Conservation (phyloP, 2,329 filamentous ascomycete genomes). For the Pseudogymnoascus sp. region DNA sequence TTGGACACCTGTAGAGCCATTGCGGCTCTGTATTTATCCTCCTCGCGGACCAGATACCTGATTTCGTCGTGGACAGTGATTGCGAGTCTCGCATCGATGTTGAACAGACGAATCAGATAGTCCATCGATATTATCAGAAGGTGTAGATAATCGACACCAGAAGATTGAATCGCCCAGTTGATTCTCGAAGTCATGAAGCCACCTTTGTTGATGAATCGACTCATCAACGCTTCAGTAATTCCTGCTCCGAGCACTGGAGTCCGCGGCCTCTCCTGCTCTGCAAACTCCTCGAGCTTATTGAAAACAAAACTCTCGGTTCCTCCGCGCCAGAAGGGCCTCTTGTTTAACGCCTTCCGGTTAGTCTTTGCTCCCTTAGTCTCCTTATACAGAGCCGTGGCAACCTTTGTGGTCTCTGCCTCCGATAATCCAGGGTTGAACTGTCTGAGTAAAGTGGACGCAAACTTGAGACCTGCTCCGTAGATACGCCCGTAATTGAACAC, state of each 20-base stretch:
- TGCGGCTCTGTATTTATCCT: slow-evolving; percentile 80
- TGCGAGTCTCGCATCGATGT: slow-evolving; percentile 73
- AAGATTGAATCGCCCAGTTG: slow-evolving; percentile 98
- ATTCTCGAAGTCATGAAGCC: slow-evolving; percentile 93
- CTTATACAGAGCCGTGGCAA: slow-evolving; percentile 73
- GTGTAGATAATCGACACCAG: slow-evolving; percentile 93
- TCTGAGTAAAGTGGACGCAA: slow-evolving; percentile 78
- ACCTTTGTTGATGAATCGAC: slow-evolving; percentile 76
- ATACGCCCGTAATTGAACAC: slow-evolving; percentile 99
- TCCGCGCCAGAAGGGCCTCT: slow-evolving; percentile 83
- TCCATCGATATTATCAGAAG: slow-evolving; percentile 92
- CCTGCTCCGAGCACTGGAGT: slow-evolving; percentile 91
- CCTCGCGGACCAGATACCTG: slow-evolving; percentile 76
- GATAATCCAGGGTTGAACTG: slow-evolving; percentile 87
- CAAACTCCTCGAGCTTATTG: slow-evolving; percentile 96
- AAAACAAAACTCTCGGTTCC: slow-evolving; percentile 97
- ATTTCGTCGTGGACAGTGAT: slow-evolving; percentile 98
- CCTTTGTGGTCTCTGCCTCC: slow-evolving; percentile 67
- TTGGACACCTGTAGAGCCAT: slow-evolving; percentile 93
- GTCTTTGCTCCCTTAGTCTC: slow-evolving; percentile 89
- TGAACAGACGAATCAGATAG: slow-evolving; percentile 78
- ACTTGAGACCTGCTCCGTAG: slow-evolving; percentile 93
- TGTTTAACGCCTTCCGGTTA: slow-evolving; percentile 60
- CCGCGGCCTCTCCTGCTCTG: slow-evolving; percentile 81
- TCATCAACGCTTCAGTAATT: slow-evolving; percentile 92